These are phyloP conservation scores for Tetradesmus lagerheimii DNA, from an alignment of 139 green algal species.

Conservation along the genomic window DNA sequence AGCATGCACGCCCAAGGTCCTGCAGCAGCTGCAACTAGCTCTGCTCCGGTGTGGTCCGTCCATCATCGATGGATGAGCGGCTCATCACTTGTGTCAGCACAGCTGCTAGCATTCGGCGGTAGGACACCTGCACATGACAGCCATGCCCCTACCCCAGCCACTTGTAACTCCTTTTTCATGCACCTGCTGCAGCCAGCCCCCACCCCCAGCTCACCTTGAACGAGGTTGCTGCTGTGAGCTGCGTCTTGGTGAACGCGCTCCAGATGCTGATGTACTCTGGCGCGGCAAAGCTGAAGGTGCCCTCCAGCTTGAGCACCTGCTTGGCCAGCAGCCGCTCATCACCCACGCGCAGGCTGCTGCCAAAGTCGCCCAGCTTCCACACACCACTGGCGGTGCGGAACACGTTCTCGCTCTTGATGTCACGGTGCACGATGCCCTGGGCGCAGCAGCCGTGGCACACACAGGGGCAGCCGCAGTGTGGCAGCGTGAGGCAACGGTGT, in stretches of 20 bases:
- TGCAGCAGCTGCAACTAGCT: neutral
- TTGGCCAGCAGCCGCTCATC: conserved; percentile 22
- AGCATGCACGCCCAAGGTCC: too few species aligned
- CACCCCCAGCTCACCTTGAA: conserved; percentile 38
- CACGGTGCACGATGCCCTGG: conserved; percentile 50
- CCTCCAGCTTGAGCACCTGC: conserved; percentile 54
- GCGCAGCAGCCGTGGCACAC: neutral
- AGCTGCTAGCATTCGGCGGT: too few species aligned
- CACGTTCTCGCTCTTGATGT: conserved; percentile 53
- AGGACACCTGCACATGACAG: too few species aligned
- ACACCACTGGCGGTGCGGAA: conserved; percentile 40
- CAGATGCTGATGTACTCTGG: conserved; percentile 51
- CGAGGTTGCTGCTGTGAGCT: conserved; percentile 43
- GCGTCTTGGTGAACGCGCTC: conserved; percentile 26
- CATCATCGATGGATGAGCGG: too few species aligned
- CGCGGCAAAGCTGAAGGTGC: conserved; percentile 49
- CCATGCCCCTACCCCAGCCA: too few species aligned
- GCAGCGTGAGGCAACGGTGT: neutral
- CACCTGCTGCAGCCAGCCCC: neutral
- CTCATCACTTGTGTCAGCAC: too few species aligned
- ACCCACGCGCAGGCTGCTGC: conserved; percentile 42
- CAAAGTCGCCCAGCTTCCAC: conserved; percentile 53
- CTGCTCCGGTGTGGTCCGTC: too few species aligned
- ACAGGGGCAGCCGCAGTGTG: neutral
- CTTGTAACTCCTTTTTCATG: neutral